Evolutionary conservation across 2,329 filamentous ascomycete species (phyloP).

Genomic region (Cadophora sp.): DNA sequence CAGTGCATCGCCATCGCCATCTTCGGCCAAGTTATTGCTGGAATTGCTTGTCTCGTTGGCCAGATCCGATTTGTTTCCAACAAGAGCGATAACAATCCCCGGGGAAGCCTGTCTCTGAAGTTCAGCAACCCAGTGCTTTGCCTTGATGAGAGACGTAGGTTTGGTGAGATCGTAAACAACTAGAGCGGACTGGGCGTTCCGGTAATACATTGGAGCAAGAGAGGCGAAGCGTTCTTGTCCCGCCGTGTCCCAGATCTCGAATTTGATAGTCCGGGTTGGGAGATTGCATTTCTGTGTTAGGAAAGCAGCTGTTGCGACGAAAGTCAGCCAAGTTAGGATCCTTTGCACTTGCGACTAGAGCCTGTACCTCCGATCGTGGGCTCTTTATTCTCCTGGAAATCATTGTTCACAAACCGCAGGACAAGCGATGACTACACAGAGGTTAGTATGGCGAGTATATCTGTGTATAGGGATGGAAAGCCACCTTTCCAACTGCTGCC

Average conservation of each 20-base stretch:
- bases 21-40: slow-evolving; percentile 57
- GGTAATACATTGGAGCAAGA: slow-evolving; percentile 98
- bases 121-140: slow-evolving; percentile 98
- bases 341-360: neutral
- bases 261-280: slow-evolving; percentile 88
- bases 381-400: slow-evolving; percentile 99
- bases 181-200: slow-evolving; percentile 95
- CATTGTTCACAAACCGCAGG: slow-evolving; percentile 98
- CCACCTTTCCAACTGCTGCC: slow-evolving; percentile 97
- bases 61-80: slow-evolving; percentile 96
- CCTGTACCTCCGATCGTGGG: slow-evolving; percentile 92
- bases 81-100: slow-evolving; percentile 94
- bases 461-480: neutral
- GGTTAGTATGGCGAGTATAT: slow-evolving; percentile 28
- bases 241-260: slow-evolving; percentile 98
- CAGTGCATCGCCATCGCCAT: slow-evolving; percentile 52
- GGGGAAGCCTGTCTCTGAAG: slow-evolving; percentile 95
- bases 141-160: slow-evolving; percentile 92
- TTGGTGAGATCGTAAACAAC: slow-evolving; percentile 99
- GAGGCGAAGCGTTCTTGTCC: slow-evolving; percentile 97
- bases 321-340: slow-evolving; percentile 24
- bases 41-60: slow-evolving; percentile 63
- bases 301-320: slow-evolving; percentile 76
- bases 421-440: slow-evolving; percentile 84
- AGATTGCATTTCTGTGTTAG: slow-evolving; percentile 98